Evolutionary conservation across 169 alveolate species (phyloP).

Genomic region (Eimeria brunetti): DNA sequence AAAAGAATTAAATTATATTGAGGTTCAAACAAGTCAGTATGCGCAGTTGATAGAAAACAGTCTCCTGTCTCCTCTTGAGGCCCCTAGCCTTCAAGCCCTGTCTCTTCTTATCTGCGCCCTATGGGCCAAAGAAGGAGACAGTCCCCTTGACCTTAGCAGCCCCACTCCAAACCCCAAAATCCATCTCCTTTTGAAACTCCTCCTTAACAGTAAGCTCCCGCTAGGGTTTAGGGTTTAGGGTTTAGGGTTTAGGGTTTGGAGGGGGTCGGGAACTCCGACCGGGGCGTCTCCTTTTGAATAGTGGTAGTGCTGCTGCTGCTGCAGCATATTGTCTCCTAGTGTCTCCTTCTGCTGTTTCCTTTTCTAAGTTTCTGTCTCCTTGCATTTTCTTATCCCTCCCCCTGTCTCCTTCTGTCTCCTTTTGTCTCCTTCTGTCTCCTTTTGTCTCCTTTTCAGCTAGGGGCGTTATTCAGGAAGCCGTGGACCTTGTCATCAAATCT

Average conservation of each 20-base stretch:
- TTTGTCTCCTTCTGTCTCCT: too few species aligned
- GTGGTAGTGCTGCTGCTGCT: too few species aligned
- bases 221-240: not conserved
- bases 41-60: not conserved
- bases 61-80: not conserved
- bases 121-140: slow-evolving; percentile 15
- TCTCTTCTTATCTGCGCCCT: not conserved
- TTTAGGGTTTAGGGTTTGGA: not conserved
- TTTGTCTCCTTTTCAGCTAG: too few species aligned
- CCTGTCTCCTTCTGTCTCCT: too few species aligned
- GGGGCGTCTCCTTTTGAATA: too few species aligned
- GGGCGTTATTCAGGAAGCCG: too few species aligned
- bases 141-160: not conserved
- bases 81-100: not conserved
- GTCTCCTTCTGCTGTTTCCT: too few species aligned
- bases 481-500: too few species aligned
- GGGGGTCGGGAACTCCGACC: not conserved
- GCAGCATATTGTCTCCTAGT: too few species aligned
- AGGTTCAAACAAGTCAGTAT: not conserved
- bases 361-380: too few species aligned
- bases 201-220: not conserved
- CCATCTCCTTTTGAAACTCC: not conserved
- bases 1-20: not conserved
- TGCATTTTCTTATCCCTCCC: too few species aligned
- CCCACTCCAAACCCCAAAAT: not conserved